These are phyloP conservation scores for Coemansia erecta DNA, from an alignment of 192 early-diverging fungal genomes.

Conservation along the genomic window DNA sequence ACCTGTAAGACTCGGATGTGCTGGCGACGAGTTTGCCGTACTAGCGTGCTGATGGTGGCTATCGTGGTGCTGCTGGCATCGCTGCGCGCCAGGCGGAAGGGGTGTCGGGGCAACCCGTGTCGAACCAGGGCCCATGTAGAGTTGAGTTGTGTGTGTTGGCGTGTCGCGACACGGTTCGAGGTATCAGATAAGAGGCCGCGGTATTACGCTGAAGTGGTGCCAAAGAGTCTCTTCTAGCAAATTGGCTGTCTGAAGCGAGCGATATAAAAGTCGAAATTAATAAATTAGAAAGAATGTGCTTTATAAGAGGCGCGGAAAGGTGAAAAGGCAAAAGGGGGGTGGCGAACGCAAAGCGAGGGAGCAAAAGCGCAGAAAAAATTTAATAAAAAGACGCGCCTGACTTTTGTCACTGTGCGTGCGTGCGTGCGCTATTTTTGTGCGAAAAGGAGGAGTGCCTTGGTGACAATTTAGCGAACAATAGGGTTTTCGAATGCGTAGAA, in stretches of 20 bases:
- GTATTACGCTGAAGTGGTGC: conserved; percentile 1
- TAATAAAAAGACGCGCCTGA: conserved; percentile 1
- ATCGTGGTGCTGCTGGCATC: background rate
- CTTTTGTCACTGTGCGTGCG: background rate
- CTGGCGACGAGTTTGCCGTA: background rate
- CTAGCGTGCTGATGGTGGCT: background rate
- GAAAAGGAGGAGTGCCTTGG: too few relatives aligned
- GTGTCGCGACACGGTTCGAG: conserved; percentile 9
- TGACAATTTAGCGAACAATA: too few relatives aligned
- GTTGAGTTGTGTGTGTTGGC: background rate
- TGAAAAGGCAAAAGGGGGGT: background rate
- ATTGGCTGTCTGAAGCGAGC: background rate
- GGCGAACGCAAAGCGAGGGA: background rate
- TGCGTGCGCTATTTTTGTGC: background rate
- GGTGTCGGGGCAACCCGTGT: conserved; percentile 10
- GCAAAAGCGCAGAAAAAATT: background rate
- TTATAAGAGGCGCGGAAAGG: too few relatives aligned
- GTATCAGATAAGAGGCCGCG: background rate
- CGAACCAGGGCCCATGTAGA: conserved; percentile 17
- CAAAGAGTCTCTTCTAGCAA: background rate
- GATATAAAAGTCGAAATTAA: background rate
- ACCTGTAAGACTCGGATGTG: background rate
- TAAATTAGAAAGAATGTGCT: background rate
- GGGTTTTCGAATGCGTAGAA: too few relatives aligned
- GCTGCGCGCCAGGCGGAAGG: conserved; percentile 1